These are phyloP conservation scores for Fusarium tjaetaba DNA, from an alignment of 2,329 filamentous ascomycete species.

Conservation along the genomic window DNA sequence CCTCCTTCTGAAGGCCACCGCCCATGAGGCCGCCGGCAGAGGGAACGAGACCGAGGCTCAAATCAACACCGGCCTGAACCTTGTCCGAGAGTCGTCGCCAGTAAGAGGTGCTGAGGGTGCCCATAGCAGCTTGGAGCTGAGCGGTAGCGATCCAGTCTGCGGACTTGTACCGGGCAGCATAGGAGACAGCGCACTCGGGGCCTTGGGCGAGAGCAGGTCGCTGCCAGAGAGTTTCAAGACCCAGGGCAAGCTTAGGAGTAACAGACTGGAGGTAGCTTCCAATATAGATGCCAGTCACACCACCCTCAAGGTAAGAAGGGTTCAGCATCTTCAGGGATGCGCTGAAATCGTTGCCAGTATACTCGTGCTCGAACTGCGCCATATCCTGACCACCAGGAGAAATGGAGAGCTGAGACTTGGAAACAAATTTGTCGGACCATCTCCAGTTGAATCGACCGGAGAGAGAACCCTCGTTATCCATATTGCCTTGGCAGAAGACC, in stretches of 20 bases:
- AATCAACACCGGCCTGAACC: constrained; percentile 94
- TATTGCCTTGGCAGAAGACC: constrained; percentile 94
- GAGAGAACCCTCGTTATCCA: constrained; percentile 92
- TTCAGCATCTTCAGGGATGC: constrained; percentile 94
- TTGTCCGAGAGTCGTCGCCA: constrained; percentile 94
- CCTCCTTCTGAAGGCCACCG: constrained; percentile 81
- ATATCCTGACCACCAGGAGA: constrained; percentile 84
- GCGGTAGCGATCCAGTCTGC: constrained; percentile 92
- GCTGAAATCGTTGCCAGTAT: constrained; percentile 91
- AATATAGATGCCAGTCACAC: constrained; percentile 93
- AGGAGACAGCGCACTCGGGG: constrained; percentile 91
- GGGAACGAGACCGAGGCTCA: constrained; percentile 84
- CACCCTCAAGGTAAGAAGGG: constrained; percentile 92
- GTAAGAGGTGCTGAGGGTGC: constrained; percentile 89
- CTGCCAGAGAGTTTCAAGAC: constrained; percentile 94
- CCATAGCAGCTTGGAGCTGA: constrained; percentile 84
- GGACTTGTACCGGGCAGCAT: constrained; percentile 90
- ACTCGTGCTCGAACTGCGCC: constrained; percentile 95
- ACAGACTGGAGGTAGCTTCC: constrained; percentile 95
- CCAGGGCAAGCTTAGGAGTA: constrained; percentile 85
- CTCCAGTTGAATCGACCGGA: constrained; percentile 93
- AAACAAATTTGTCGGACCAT: constrained; percentile 81
- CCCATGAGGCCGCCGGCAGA: constrained; percentile 78
- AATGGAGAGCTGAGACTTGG: constrained; percentile 89
- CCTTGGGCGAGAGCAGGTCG: constrained; percentile 83